Conservation (phyloP, 192 early-diverging fungal genomes). For the Gaertneriomyces sp. region DNA sequence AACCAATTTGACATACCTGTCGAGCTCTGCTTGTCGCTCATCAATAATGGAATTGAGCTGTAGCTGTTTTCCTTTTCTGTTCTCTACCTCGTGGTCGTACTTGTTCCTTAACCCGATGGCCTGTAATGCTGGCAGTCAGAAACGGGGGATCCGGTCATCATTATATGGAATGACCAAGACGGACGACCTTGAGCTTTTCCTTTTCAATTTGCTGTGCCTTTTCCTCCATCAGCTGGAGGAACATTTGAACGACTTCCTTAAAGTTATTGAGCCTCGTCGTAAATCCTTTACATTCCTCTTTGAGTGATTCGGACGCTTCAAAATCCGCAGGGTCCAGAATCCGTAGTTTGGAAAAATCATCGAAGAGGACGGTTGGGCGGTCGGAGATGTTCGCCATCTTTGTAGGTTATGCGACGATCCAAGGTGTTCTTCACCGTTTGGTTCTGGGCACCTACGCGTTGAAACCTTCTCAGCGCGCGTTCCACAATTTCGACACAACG, state of each 20-base stretch:
- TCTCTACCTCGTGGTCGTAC: constrained; percentile 40
- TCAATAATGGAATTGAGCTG: constrained; percentile 40
- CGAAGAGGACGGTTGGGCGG: constrained; percentile 37
- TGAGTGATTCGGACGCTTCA: constrained; percentile 50
- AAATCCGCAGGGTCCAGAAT: constrained; percentile 48
- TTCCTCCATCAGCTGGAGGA: constrained; percentile 41
- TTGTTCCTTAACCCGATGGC: constrained; percentile 49
- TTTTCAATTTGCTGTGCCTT: constrained; percentile 51
- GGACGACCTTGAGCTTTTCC: constrained; percentile 49
- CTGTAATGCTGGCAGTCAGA: constrained; percentile 16
- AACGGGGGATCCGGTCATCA: background rate
- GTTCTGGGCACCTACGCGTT: no score
- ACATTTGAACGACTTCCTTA: constrained; percentile 36
- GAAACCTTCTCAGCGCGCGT: no score
- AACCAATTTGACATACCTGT: constrained; percentile 15
- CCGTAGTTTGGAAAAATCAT: constrained; percentile 58
- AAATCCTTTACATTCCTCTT: constrained; percentile 55
- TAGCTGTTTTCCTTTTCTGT: constrained; percentile 27
- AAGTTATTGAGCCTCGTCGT: constrained; percentile 46
- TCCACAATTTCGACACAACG: no score
- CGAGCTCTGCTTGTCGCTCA: constrained; percentile 42
- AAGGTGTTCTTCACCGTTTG: no score
- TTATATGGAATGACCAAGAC: constrained; percentile 1
- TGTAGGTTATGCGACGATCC: no score
- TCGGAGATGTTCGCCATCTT: background rate